These are phyloP conservation scores for Hanseniaspora hatyaiensis DNA, from an alignment of 805 yeast genomes.

Conservation along the genomic window DNA sequence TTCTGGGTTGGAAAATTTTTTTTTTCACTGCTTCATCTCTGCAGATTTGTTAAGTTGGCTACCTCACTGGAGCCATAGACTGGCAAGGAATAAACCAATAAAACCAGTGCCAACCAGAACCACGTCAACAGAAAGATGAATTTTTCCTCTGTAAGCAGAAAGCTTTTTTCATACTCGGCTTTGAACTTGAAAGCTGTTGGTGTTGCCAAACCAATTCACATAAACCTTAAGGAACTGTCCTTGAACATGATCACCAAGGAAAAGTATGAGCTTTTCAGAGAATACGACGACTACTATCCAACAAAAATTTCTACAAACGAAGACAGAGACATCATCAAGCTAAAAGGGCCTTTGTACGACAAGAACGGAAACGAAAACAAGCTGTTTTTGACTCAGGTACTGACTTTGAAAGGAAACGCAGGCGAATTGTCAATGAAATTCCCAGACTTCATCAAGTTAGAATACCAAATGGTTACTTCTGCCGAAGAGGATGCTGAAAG, in stretches of 20 bases:
- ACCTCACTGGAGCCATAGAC: too few relatives aligned
- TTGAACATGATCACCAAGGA: constrained; percentile 1
- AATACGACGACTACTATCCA: constrained; percentile 13
- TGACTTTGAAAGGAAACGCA: constrained; percentile 63
- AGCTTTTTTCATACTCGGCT: neutral
- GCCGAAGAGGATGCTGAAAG: neutral
- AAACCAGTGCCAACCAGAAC: neutral
- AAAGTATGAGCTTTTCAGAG: constrained; percentile 7
- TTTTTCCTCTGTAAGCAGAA: neutral
- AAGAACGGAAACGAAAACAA: constrained; percentile 52
- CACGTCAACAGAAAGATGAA: neutral
- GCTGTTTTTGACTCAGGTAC: constrained; percentile 44
- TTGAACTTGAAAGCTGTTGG: neutral
- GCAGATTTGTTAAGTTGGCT: too few relatives aligned
- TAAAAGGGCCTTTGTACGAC: constrained; percentile 43
- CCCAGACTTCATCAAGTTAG: constrained; percentile 57
- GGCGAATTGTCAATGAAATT: constrained; percentile 54
- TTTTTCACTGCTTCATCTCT: too few relatives aligned
- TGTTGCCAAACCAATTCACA: constrained; percentile 2
- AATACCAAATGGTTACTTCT: constrained; percentile 7
- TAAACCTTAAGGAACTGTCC: constrained; percentile 8
- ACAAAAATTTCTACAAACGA: neutral
- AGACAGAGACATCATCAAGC: constrained; percentile 25
- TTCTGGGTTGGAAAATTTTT: too few relatives aligned
- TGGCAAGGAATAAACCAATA: too few relatives aligned